Evolutionary conservation across 192 early-diverging fungal genomes (phyloP), one percentile per base, ranked within the genome.

Genomic region (Rhizophlyctis rosea): DNA sequence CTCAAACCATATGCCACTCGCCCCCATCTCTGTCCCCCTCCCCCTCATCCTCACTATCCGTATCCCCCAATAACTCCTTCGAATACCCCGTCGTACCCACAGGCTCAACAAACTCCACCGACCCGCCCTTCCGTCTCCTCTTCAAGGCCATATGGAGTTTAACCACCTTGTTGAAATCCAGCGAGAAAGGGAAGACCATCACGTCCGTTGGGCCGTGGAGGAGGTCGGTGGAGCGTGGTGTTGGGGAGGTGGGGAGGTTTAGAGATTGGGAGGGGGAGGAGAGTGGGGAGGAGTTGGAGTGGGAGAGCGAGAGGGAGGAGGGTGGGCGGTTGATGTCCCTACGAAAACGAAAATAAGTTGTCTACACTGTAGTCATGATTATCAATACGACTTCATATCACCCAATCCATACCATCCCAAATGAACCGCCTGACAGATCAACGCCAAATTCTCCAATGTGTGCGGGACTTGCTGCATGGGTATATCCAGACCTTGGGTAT

Each of bases 371-470:
- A 18, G 31, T 47, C 14, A 28, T 44, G 3, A 4, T 7, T 31
- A 30, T 39, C 47, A 58, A 16, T 55, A 25, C 11, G 31, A 51
- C n/a, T n/a, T n/a, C n/a, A n/a, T n/a, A n/a, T n/a, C n/a, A n/a
- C n/a, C n/a, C n/a, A 25, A 35, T 28, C 32, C 65, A 11, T 48
- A 74, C 68, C 59, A 34, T 13, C 80, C 80, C 23, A 81, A 60
- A 16, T 65, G 50, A 3, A 59, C 11, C 24, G 76, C 69, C 34
- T 76, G 71, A 61, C 80, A 81, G 44, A 72, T 73, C 25, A 48
- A 34, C n/a, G 70, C 76, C 28, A 81, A 36, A 34, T 77, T 75
- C 34, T 81, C 80, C 3, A 81, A 63, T 13, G 74, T 74, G 54
- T 74, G 70, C 4, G 52, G 29, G 4, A 57, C 69, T 7, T 69